These are phyloP conservation scores for Kandelia obovata DNA, from an alignment of 345 rosid species.

Conservation along the genomic window DNA sequence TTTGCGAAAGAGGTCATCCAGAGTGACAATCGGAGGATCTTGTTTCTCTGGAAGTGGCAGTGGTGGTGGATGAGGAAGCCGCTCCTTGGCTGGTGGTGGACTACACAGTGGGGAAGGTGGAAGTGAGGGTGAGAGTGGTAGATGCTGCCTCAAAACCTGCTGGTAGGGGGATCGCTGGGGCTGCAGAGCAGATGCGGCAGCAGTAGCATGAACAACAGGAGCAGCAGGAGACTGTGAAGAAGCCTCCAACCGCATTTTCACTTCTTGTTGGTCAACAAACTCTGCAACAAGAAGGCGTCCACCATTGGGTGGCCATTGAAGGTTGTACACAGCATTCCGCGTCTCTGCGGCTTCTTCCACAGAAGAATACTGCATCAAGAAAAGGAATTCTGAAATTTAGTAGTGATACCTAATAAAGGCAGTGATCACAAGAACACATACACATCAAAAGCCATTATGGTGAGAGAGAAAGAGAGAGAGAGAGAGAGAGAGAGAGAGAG, in stretches of 20 bases:
- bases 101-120: slow-evolving; percentile 57
- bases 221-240: slow-evolving; percentile 47
- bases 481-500: not conserved
- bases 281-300: slow-evolving; percentile 81
- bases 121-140: slow-evolving; percentile 48
- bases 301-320: slow-evolving; percentile 96
- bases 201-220: slow-evolving; percentile 28
- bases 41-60: slow-evolving; percentile 60
- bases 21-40: slow-evolving; percentile 85
- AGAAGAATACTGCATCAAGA: slow-evolving; percentile 69
- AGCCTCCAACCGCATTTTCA: slow-evolving; percentile 57
- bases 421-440: slow-evolving; percentile 1
- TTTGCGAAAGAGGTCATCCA: slow-evolving; percentile 91
- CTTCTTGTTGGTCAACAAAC: slow-evolving; percentile 84
- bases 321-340: slow-evolving; percentile 80
- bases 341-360: slow-evolving; percentile 85
- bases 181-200: slow-evolving; percentile 31
- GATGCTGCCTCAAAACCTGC: slow-evolving; percentile 54
- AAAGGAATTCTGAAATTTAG: not conserved
- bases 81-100: slow-evolving; percentile 48
- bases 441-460: not conserved
- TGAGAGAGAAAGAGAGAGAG: no score
- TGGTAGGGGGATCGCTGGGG: slow-evolving; percentile 53
- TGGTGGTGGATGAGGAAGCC: slow-evolving; percentile 54
- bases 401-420: not conserved